Conservation (phyloP, 345 rosid genomes). For the Rhodamnia argentea region DNA sequence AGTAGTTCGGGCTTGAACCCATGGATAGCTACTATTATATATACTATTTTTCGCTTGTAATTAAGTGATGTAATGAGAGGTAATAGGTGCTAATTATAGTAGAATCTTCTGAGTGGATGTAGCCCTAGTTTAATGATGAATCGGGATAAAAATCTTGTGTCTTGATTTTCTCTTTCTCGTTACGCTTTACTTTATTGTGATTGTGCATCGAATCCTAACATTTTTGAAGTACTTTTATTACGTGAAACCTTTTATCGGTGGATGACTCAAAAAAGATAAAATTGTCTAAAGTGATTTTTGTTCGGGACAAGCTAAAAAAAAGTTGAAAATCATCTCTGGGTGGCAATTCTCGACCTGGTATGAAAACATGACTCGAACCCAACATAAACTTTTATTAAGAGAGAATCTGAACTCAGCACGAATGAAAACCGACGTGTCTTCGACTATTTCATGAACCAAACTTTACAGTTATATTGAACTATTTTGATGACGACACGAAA, state of each 20-base stretch:
- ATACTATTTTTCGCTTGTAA: too few relatives aligned
- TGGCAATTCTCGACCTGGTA: neutral
- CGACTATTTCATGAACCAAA: neutral
- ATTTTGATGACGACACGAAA: neutral
- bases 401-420: fast-evolving
- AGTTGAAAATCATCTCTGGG: neutral
- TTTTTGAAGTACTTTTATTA: neutral
- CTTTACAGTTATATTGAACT: neutral
- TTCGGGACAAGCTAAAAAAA: neutral
- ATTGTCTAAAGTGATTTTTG: neutral
- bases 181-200: too few relatives aligned
- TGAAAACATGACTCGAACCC: neutral
- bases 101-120: too few relatives aligned
- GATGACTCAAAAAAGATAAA: neutral
- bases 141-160: too few relatives aligned
- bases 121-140: too few relatives aligned
- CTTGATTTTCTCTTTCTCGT: too few relatives aligned
- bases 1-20: too few relatives aligned
- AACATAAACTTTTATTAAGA: neutral
- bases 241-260: neutral
- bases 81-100: too few relatives aligned
- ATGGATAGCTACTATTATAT: too few relatives aligned
- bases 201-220: too few relatives aligned
- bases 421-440: neutral
- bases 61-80: too few relatives aligned